These are phyloP conservation scores for Hypsizygus marmoreus DNA, from an alignment of 768 basidiomycete species.

Conservation along the genomic window DNA sequence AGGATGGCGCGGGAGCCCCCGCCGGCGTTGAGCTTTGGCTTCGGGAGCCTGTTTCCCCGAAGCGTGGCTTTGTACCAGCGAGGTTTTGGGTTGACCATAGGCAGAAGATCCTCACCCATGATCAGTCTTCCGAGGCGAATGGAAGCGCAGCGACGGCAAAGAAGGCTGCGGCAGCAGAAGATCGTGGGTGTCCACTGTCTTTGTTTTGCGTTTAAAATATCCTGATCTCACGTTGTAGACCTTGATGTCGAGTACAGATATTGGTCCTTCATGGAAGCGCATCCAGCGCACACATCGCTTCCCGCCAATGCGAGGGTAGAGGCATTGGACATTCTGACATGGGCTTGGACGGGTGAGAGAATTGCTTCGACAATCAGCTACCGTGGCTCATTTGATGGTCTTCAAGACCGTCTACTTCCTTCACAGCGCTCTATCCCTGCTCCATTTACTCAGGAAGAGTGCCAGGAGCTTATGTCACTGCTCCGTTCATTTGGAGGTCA, in stretches of 20 bases:
- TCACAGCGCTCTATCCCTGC: conserved; percentile 56
- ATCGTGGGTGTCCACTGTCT: conserved; percentile 38
- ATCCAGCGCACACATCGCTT: conserved; percentile 71
- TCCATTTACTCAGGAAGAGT: conserved; percentile 77
- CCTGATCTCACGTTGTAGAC: too few species aligned
- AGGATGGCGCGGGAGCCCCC: conserved; percentile 28
- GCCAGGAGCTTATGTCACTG: conserved; percentile 68
- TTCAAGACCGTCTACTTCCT: conserved; percentile 67
- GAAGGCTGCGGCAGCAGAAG: conserved; percentile 35
- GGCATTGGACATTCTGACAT: conserved; percentile 74
- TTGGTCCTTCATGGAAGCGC: conserved; percentile 79
- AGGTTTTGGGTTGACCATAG: conserved; percentile 71
- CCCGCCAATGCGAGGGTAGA: conserved; percentile 59
- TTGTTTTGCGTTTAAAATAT: too few species aligned
- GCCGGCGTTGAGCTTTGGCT: conserved; percentile 66
- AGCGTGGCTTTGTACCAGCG: conserved; percentile 35
- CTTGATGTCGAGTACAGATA: conserved; percentile 78
- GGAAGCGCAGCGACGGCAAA: conserved; percentile 26
- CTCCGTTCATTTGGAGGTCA: conserved; percentile 45
- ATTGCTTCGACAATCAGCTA: background rate
- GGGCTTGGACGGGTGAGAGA: conserved; percentile 72
- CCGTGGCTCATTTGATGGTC: background rate
- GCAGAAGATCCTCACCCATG: conserved; percentile 50
- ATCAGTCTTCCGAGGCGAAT: conserved; percentile 36
- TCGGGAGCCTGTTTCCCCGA: conserved; percentile 36